phyloP scores from a whole-genome alignment of 495 filamentous ascomycete species.

The Talaromyces thailandensis region DNA sequence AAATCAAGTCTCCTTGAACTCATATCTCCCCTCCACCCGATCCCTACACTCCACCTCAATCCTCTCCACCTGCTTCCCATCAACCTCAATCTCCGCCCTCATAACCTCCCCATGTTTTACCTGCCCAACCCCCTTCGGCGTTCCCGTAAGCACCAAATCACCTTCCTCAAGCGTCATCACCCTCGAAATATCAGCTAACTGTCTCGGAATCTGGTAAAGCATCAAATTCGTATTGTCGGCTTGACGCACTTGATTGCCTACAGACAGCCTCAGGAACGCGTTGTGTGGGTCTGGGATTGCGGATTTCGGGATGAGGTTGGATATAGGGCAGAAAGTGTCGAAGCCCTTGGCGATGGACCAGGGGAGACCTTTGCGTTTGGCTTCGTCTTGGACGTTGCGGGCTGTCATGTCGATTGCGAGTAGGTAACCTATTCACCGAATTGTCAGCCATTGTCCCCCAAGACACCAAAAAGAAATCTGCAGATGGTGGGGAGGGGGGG shows the following conservation, averaged over 20 bases:
- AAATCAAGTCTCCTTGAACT: constrained; percentile 36
- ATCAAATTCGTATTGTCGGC: constrained; percentile 82
- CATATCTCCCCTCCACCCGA: constrained; percentile 39
- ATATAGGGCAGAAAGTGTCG: constrained; percentile 90
- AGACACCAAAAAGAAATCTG: background rate
- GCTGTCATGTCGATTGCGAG: constrained; percentile 91
- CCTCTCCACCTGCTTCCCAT: constrained; percentile 72
- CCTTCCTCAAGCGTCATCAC: constrained; percentile 93
- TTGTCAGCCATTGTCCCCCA: background rate
- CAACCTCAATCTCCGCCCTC: constrained; percentile 71
- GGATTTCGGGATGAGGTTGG: constrained; percentile 64
- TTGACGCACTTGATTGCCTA: constrained; percentile 68
- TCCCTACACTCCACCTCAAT: constrained; percentile 81
- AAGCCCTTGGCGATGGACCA: constrained; percentile 96
- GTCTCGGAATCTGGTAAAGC: constrained; percentile 81
- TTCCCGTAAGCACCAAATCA: constrained; percentile 89
- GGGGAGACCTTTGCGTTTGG: constrained; percentile 93
- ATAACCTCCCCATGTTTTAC: constrained; percentile 84
- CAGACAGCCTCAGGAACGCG: constrained; percentile 71
- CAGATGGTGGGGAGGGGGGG: background rate
- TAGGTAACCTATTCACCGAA: constrained; percentile 52
- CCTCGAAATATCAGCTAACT: constrained; percentile 80
- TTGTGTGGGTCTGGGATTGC: constrained; percentile 80
- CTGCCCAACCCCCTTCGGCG: constrained; percentile 88
- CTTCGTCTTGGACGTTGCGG: constrained; percentile 86